Base-by-base conservation (phyloP, 331 rosid genomes). In the Pyrus hybrid region DNA sequence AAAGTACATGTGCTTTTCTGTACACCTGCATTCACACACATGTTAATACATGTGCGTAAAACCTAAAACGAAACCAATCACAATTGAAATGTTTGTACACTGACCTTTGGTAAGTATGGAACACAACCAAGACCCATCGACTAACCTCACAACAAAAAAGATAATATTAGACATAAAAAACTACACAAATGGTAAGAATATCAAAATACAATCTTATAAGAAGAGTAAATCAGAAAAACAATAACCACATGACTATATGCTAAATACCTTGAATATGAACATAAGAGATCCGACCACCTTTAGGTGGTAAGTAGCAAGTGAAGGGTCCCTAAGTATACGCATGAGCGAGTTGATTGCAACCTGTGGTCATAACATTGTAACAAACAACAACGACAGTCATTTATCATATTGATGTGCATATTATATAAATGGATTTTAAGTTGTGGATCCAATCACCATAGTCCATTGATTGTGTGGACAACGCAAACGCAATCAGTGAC, bases 271-370 rank as follows among this genome's bases (percentile, higher is more conserved):
- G 83, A 94, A 94, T 86, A 94, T 90, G 82, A 92, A 94, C 99
- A 94, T 90, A 76, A 94, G 99, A 67, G 99, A 94, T 68, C 97
- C 93, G 69, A 92, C 93, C 83, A 94, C 99, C 85, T 94, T 90
- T 64, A 84, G 79, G 82, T 94, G 99, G 83, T 92, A 90, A 82
- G 86, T 94, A 76, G 91, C 93, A 80, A 94, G 97, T 25, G 97
- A 94, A 64, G 99, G 96, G 77, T 94, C 99, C 86, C 99, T 91
- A 81, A 94, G 87, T 85, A 94, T 94, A 76, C 97, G 93, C 93
- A 94, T 89, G 66, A 94, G 99, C 71, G 97, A 94, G 85, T 90
- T 94, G 80, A 94, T 94, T 1, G 99, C 96, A 86, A 94, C 99
- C 99, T 94, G 77, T 69, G 84, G 70, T 66, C 70, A 76, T 23